Percentiles rank a stretch among this genome's conserved stretches.
Conservation (phyloP, 495 filamentous ascomycete species). For the Neurospora hispaniola region DNA sequence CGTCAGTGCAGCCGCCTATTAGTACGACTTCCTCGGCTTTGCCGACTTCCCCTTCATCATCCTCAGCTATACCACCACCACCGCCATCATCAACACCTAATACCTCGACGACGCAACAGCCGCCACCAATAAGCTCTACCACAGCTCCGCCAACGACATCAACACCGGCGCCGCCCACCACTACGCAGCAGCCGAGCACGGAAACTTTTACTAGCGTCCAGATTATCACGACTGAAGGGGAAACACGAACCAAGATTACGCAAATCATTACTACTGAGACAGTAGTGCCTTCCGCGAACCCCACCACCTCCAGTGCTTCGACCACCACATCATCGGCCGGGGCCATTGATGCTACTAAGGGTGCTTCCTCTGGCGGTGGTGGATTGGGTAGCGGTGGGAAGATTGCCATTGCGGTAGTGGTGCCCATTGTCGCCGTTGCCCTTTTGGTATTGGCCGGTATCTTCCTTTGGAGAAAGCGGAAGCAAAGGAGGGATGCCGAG, state of each 20-base stretch:
- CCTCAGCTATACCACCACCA: constrained; percentile 5
- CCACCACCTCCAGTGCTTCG: constrained; percentile 9
- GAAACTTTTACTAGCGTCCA: background rate
- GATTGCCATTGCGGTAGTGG: constrained; percentile 87
- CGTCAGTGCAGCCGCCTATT: background rate
- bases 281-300: background rate
- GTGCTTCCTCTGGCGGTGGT: constrained; percentile 17
- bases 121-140: constrained; percentile 16
- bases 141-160: constrained; percentile 17
- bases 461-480: constrained; percentile 79
- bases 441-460: constrained; percentile 65
- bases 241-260: constrained; percentile 14
- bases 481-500: constrained; percentile 71
- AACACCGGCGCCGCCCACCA: constrained; percentile 14
- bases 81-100: constrained; percentile 3
- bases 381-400: constrained; percentile 39
- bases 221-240: constrained; percentile 9
- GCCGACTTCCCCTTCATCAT: constrained; percentile 1
- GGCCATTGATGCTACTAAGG: constrained; percentile 23
- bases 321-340: constrained; percentile 17
- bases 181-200: constrained; percentile 1
- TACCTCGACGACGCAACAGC: constrained; percentile 2
- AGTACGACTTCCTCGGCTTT: background rate
- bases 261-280: constrained; percentile 17
- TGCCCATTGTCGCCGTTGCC: constrained; percentile 83